Conservation (phyloP, 2,329 filamentous ascomycete species). For the Zymoseptoria tritici region DNA sequence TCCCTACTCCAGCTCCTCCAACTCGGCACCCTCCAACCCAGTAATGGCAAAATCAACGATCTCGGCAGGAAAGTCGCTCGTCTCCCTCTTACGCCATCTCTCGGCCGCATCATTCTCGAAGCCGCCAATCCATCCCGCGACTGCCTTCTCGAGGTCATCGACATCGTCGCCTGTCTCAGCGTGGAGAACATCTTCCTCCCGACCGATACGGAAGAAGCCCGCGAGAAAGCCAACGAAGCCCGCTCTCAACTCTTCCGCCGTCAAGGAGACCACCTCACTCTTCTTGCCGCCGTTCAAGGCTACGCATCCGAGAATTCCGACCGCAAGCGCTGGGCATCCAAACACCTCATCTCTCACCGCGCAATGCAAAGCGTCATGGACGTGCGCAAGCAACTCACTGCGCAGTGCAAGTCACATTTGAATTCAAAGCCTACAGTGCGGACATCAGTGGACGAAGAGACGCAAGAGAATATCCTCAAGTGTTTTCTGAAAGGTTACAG, state of each 20-base stretch:
- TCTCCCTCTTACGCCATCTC: conserved; percentile 72
- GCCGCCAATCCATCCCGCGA: conserved; percentile 62
- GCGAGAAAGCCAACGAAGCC: conserved; percentile 50
- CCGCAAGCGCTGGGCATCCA: conserved; percentile 53
- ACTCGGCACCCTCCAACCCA: conserved; percentile 65
- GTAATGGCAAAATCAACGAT: conserved; percentile 63
- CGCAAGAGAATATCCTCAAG: conserved; percentile 46
- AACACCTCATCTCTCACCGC: conserved; percentile 53
- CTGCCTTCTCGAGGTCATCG: conserved; percentile 75
- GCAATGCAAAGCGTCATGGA: conserved; percentile 62
- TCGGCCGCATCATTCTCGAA: conserved; percentile 76
- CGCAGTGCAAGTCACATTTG: conserved; percentile 44
- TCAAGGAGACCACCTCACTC: conserved; percentile 58
- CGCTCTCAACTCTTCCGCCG: conserved; percentile 50
- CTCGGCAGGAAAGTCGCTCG: conserved; percentile 70
- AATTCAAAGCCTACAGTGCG: conserved; percentile 29
- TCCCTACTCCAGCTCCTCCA: conserved; percentile 73
- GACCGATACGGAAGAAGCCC: conserved; percentile 52
- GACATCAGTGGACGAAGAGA: conserved; percentile 31
- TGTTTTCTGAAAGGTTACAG: conserved; percentile 53
- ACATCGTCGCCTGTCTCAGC: conserved; percentile 64
- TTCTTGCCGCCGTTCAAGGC: conserved; percentile 52
- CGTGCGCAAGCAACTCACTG: conserved; percentile 54
- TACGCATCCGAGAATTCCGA: conserved; percentile 53
- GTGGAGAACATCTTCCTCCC: conserved; percentile 59